Evolutionary conservation across 2,329 filamentous ascomycete species (phyloP).

Genomic region (Fonsecaea multimorphosa): DNA sequence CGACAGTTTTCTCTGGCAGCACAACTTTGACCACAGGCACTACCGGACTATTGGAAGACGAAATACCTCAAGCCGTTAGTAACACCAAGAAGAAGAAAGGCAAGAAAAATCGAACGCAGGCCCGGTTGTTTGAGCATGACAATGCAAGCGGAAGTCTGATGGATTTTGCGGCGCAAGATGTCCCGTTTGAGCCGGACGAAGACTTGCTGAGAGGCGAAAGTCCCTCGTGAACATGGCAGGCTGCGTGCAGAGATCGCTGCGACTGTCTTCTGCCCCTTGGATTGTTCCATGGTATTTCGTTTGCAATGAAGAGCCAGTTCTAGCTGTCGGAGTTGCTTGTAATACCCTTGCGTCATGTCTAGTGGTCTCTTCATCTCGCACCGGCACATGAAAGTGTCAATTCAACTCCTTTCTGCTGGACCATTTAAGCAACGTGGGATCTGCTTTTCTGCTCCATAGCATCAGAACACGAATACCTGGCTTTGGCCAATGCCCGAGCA

Average conservation of each 20-base stretch:
- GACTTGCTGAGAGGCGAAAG: constrained; percentile 13
- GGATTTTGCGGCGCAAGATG: constrained; percentile 11
- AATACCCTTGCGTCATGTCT: neutral
- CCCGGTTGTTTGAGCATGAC: constrained; percentile 21
- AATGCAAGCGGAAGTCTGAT: constrained; percentile 8
- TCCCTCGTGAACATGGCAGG: neutral
- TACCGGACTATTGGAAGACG: constrained; percentile 57
- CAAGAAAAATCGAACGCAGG: constrained; percentile 28
- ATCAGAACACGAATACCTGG: neutral
- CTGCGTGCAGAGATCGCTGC: neutral
- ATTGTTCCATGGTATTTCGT: neutral
- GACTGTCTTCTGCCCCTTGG: neutral
- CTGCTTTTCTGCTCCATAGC: neutral
- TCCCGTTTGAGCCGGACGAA: constrained; percentile 16
- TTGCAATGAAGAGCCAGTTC: neutral
- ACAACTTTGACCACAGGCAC: constrained; percentile 4
- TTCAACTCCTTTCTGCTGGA: neutral
- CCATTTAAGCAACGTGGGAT: neutral
- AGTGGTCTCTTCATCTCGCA: neutral
- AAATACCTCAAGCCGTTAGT: constrained; percentile 59
- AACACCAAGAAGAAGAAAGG: constrained; percentile 76
- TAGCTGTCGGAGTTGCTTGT: neutral
- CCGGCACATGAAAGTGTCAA: neutral
- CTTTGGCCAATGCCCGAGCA: neutral
- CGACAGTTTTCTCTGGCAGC: constrained; percentile 21